Conservation (phyloP, 352 stramenopile genomes). For the Globisporangium sylvaticum region DNA sequence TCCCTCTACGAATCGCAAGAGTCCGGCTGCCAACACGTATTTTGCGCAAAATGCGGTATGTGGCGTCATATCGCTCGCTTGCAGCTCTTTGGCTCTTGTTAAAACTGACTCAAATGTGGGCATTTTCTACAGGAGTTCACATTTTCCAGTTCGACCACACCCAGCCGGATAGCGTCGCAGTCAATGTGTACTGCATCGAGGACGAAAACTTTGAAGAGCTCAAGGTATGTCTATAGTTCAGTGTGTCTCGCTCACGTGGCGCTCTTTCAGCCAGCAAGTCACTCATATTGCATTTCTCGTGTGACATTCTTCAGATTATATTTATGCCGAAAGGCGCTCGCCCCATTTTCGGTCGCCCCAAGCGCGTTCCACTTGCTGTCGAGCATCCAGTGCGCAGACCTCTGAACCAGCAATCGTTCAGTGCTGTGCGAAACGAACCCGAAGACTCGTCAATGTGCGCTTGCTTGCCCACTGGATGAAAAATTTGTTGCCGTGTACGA, state of each 20-base stretch:
- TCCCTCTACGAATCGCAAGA: conserved; percentile 72
- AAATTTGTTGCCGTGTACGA: not conserved
- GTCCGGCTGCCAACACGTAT: conserved; percentile 69
- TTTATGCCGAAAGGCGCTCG: conserved; percentile 75
- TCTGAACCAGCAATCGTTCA: conserved; percentile 33
- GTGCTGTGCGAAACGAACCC: conserved; percentile 39
- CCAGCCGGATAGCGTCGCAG: conserved; percentile 59
- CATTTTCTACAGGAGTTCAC: conserved; percentile 47
- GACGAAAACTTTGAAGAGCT: conserved; percentile 81
- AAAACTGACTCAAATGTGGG: conserved; percentile 1
- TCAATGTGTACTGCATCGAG: conserved; percentile 82
- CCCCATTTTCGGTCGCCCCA: conserved; percentile 57
- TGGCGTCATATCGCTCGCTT: not conserved
- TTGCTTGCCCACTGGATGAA: not conserved
- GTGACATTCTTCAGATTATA: conserved; percentile 41
- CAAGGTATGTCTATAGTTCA: conserved; percentile 34
- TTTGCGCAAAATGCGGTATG: conserved; percentile 74
- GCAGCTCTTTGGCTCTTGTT: not conserved
- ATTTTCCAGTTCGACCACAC: conserved; percentile 84
- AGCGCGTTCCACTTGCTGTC: conserved; percentile 32
- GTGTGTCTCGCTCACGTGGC: no score
- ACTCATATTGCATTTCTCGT: not conserved
- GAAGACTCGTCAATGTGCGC: conserved; percentile 56
- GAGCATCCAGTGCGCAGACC: conserved; percentile 40
- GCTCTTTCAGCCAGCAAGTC: no score